These are phyloP conservation scores for Trichoderma virens DNA, from an alignment of 495 filamentous ascomycete species.

Conservation along the genomic window DNA sequence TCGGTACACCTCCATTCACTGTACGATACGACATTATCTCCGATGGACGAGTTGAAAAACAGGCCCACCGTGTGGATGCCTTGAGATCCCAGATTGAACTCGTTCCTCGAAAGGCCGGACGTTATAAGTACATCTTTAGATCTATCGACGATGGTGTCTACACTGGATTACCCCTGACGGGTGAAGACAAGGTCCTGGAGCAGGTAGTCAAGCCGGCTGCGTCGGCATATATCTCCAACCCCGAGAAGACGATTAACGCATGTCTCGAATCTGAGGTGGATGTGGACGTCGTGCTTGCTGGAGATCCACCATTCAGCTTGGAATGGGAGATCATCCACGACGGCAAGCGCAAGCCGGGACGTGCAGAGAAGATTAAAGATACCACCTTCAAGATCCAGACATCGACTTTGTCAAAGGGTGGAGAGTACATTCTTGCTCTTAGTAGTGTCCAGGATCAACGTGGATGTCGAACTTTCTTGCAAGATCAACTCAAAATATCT, in stretches of 20 bases:
- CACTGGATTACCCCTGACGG: conserved; percentile 46
- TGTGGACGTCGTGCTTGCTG: conserved; percentile 63
- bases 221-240: conserved; percentile 60
- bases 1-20: conserved; percentile 82
- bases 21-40: conserved; percentile 64
- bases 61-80: conserved; percentile 49
- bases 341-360: conserved; percentile 67
- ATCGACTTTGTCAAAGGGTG: conserved; percentile 62
- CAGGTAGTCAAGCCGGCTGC: conserved; percentile 91
- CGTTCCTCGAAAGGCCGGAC: conserved; percentile 71
- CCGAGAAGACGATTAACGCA: conserved; percentile 44
- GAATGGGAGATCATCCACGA: conserved; percentile 93
- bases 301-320: conserved; percentile 78
- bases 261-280: conserved; percentile 77
- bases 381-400: conserved; percentile 63
- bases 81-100: conserved; percentile 75
- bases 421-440: conserved; percentile 78
- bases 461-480: conserved; percentile 74
- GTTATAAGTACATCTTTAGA: conserved; percentile 78
- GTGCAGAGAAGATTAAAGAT: conserved; percentile 52
- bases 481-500: conserved; percentile 71
- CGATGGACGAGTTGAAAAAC: conserved; percentile 38
- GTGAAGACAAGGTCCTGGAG: conserved; percentile 53
- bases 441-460: conserved; percentile 78
- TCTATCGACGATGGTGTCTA: conserved; percentile 78